Evolutionary conservation across 352 stramenopile genomes (phyloP), one percentile per base, ranked within the genome.

Genomic region (Phytophthora nicotianae): DNA sequence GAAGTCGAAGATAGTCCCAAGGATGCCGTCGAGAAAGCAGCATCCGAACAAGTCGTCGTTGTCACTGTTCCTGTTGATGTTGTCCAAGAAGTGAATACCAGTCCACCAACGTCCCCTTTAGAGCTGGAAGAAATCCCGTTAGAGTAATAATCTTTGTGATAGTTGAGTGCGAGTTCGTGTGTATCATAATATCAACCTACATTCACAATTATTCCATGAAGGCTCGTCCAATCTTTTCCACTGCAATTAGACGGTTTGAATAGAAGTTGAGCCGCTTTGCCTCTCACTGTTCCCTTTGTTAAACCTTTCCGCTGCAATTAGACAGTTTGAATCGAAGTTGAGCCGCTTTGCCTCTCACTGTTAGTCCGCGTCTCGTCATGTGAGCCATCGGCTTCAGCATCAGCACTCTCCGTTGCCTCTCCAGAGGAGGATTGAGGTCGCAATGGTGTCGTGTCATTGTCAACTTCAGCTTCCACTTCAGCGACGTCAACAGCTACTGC

Each of bases 181-280:
- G 50, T 68, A 67, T 24, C 46, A 72, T 70, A 70, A 58, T 67
- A 62, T 68, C 41, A 67, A 66, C 38, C 43, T 48, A 57, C 58
- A 51, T 65, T 56, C 23, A 58, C 43, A 63, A 47, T 46, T 48
- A 54, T 11, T n/a, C 38, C 13, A 13, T 5, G 35, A 24, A 2
- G 13, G 16, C 20, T 20, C 33, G 6, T 6, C 38, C 7, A 45
- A 41, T 19, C 11, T 8, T 33, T 24, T 62, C 17, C 33, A 16
- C 29, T 41, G 46, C 24, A 40, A 41, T 52, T 63, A 70, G 7
- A 70, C 60, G 24, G 49, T 64, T 57, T 74, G 60, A n/a, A 73
- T 59, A 19, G 61, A 70, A 27, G 54, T 45, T n/a, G 13, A 33
- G 33, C 38, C 24, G 7, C 16, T 20, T 57, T 48, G 50, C 23